Conservation (phyloP, 2,329 filamentous ascomycete species). For the Clarireedia sp. region DNA sequence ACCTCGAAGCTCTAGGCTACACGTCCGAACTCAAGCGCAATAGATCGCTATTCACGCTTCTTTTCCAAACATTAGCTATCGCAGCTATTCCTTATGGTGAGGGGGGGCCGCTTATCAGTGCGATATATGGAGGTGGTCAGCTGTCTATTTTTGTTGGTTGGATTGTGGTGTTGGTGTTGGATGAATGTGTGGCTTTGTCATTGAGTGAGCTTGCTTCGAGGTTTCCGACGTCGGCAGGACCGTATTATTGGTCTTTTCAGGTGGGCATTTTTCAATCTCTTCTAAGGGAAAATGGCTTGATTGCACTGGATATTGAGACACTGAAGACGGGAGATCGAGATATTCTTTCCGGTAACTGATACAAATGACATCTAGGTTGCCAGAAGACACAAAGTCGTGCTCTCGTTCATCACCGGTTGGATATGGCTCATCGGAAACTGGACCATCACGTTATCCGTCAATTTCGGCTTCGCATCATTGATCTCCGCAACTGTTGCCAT, state of each 20-base stretch:
- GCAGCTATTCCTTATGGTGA: conserved; percentile 50
- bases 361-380: conserved; percentile 37
- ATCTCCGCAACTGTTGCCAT: conserved; percentile 44
- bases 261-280: neutral
- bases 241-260: conserved; percentile 76
- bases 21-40: conserved; percentile 49
- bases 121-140: conserved; percentile 35
- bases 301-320: neutral
- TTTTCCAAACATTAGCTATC: conserved; percentile 54
- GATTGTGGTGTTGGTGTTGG: conserved; percentile 45
- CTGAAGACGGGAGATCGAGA: neutral
- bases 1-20: conserved; percentile 41
- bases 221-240: conserved; percentile 69
- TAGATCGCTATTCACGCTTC: conserved; percentile 49
- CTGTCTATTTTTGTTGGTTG: conserved; percentile 50
- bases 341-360: neutral
- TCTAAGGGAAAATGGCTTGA: neutral
- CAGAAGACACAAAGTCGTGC: conserved; percentile 49
- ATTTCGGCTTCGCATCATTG: conserved; percentile 59
- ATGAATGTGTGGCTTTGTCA: conserved; percentile 60
- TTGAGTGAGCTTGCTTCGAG: conserved; percentile 69
- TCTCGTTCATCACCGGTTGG: conserved; percentile 69
- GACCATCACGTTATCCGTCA: conserved; percentile 75
- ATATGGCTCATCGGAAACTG: conserved; percentile 72
- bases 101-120: conserved; percentile 26